phyloP scores from a whole-genome alignment of 257 asterid genomes.

The Knoxia roxburghii region DNA sequence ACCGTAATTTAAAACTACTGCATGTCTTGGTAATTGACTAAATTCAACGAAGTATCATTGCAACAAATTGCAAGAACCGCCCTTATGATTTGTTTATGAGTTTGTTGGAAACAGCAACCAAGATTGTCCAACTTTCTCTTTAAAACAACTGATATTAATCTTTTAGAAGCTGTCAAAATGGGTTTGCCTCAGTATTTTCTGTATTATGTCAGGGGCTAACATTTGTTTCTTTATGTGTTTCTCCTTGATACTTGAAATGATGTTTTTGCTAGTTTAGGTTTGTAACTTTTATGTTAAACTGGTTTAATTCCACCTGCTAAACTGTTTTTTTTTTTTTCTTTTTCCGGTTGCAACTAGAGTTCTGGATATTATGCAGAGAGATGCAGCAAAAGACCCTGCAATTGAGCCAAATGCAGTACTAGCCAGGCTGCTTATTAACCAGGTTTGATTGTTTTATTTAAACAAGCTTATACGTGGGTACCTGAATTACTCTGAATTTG shows the following conservation, averaged over 20 bases:
- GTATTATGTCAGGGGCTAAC: background rate
- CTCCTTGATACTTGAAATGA: background rate
- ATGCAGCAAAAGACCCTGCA: constrained; percentile 76
- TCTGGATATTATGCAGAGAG: constrained; percentile 78
- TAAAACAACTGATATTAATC: background rate
- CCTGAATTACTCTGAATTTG: background rate
- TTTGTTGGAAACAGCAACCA: background rate
- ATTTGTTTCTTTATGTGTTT: background rate
- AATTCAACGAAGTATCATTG: background rate
- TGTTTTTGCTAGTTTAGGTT: background rate
- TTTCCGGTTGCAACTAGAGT: constrained; percentile 65
- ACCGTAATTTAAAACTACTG: background rate
- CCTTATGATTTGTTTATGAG: background rate
- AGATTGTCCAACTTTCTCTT: background rate
- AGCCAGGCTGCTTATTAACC: constrained; percentile 72
- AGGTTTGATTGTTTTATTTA: constrained; percentile 40
- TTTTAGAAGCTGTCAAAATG: background rate
- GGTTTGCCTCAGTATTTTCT: background rate
- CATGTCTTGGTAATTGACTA: background rate
- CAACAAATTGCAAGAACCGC: background rate
- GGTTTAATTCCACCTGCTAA: no score
- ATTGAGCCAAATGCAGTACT: constrained; percentile 50
- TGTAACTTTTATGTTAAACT: no score
- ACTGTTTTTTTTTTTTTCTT: background rate
- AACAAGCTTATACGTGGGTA: constrained; percentile 3